Percentiles rank a stretch among this genome's conserved stretches.
These are phyloP conservation scores for Pseudogymnoascus sp. DNA, from an alignment of 2,329 filamentous ascomycete species.

Conservation along the genomic window DNA sequence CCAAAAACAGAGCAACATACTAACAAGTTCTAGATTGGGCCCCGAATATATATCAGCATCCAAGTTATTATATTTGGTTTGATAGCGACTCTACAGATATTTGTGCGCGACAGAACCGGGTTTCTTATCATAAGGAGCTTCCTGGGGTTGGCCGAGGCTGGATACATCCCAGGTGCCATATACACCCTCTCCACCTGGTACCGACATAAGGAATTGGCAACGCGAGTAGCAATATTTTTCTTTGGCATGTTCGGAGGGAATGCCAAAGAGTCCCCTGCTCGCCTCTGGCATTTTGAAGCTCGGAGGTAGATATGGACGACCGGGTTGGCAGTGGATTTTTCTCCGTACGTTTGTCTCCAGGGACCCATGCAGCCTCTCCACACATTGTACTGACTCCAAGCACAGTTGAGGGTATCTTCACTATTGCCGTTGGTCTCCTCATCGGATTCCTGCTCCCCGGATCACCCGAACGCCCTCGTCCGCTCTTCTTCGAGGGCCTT, in stretches of 20 bases:
- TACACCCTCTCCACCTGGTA: slow-evolving; percentile 60
- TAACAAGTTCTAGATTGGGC: slow-evolving; percentile 18
- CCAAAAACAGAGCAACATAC: neutral
- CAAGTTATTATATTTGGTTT: slow-evolving; percentile 31
- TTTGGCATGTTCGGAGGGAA: slow-evolving; percentile 50
- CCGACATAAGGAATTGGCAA: slow-evolving; percentile 50
- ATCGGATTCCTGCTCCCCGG: slow-evolving; percentile 36
- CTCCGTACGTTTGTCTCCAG: neutral
- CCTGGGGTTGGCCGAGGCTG: slow-evolving; percentile 45
- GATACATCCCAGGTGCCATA: slow-evolving; percentile 47
- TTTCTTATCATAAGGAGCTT: slow-evolving; percentile 42
- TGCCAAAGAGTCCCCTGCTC: slow-evolving; percentile 55
- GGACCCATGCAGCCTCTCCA: no score
- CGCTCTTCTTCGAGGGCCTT: slow-evolving; percentile 25
- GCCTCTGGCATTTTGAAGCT: slow-evolving; percentile 33
- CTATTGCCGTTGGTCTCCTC: slow-evolving; percentile 28
- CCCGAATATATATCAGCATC: slow-evolving; percentile 25
- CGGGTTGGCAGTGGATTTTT: slow-evolving; percentile 20
- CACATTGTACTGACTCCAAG: neutral
- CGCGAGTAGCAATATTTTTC: slow-evolving; percentile 53
- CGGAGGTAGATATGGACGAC: slow-evolving; percentile 11
- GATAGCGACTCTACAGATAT: slow-evolving; percentile 28
- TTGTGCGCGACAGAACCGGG: slow-evolving; percentile 38
- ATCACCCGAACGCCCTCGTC: slow-evolving; percentile 29
- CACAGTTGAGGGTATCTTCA: slow-evolving; percentile 27